A percentile compares a stretch with the other conserved stretches of the same genome.
Conservation (phyloP, 176 grass and related monocot species). For the Elaeis guineensis region DNA sequence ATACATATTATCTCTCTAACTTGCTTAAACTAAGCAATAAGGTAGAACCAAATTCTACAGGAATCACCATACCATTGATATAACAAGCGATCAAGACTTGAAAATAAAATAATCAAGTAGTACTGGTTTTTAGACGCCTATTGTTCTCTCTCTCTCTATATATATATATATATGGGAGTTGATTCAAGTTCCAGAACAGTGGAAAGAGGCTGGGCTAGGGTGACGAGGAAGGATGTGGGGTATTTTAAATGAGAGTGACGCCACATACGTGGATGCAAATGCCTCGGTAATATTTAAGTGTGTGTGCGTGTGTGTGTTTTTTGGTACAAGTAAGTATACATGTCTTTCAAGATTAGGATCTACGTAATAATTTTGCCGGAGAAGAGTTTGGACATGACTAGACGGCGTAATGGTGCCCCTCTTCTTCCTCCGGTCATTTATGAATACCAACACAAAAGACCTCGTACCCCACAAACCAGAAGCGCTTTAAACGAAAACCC, state of each 20-base stretch:
- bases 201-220: no score
- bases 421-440: slow-evolving; percentile 15
- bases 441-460: slow-evolving; percentile 22
- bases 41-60: no score
- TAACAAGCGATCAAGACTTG: no score
- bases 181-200: no score
- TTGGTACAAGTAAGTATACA: slow-evolving; percentile 13
- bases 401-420: slow-evolving; percentile 6
- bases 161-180: no score
- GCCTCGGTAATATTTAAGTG: background rate
- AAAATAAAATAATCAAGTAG: no score
- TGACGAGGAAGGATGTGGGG: background rate
- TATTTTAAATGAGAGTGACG: background rate
- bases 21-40: no score
- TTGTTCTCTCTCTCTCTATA: no score
- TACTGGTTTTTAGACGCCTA: no score
- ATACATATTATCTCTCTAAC: no score
- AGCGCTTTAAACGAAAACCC: background rate
- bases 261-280: background rate
- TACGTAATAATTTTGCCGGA: slow-evolving; percentile 11
- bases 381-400: slow-evolving; percentile 22
- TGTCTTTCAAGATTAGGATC: slow-evolving; percentile 18
- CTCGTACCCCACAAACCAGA: background rate
- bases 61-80: no score
- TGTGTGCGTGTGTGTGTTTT: no score